phyloP scores from a whole-genome alignment of 345 rosid species.

The Brassica cretica region DNA sequence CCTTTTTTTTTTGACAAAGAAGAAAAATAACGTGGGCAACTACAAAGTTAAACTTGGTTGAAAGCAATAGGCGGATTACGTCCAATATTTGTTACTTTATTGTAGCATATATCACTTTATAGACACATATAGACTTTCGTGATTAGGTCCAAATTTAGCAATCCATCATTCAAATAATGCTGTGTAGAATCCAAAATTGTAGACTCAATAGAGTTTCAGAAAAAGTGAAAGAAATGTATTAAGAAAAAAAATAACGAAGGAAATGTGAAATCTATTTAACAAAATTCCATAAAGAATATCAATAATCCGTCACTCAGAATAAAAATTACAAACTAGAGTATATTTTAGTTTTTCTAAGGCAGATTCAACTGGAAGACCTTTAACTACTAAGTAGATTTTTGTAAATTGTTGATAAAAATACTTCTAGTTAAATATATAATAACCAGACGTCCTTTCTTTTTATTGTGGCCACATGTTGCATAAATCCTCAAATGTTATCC shows the following conservation, averaged over 20 bases:
- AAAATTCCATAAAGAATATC: background rate
- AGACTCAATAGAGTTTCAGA: background rate
- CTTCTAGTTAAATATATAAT: background rate
- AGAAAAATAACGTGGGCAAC: too few species aligned
- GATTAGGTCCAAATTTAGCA: conserved; percentile 9
- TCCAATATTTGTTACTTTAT: background rate
- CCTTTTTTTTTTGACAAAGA: background rate
- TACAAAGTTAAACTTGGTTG: conserved; percentile 9
- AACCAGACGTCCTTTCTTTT: background rate
- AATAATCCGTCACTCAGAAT: background rate
- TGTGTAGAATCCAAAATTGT: background rate
- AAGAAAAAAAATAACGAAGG: background rate
- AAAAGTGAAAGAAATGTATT: background rate
- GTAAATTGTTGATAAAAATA: background rate
- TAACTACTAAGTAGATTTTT: background rate
- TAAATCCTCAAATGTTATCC: background rate
- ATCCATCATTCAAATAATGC: background rate
- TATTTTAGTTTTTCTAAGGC: background rate
- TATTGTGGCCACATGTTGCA: background rate
- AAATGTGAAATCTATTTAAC: background rate
- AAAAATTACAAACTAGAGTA: background rate
- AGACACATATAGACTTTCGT: background rate
- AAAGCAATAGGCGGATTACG: conserved; percentile 10
- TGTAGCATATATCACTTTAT: conserved; percentile 2
- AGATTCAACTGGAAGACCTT: background rate